These are phyloP conservation scores for Colletotrichum lindemuthianum DNA, from an alignment of 2,329 filamentous ascomycete genomes.

Conservation along the genomic window DNA sequence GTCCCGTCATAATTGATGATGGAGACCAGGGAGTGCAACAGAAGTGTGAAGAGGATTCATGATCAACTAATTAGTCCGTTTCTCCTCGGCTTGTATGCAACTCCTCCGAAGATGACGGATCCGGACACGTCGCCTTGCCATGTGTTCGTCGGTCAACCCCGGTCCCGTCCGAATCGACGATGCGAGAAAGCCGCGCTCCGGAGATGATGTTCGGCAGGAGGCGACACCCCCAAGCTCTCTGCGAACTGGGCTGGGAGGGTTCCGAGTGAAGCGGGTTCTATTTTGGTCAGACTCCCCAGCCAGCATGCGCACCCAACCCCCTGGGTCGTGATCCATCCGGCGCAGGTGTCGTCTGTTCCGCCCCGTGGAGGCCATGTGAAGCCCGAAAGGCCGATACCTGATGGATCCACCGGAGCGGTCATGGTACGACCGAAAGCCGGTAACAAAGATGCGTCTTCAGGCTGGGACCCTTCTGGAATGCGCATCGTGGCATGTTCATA, in stretches of 20 bases:
- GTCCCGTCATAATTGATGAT: no score
- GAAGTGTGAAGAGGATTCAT: no score
- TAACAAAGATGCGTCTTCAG: no score
- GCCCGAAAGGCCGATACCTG: no score
- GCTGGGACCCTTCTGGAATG: conserved; percentile 10
- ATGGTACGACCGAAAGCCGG: no score
- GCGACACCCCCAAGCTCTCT: neutral
- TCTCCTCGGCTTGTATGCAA: neutral
- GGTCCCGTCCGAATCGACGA: no score
- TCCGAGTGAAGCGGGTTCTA: conserved; percentile 29
- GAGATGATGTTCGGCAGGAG: conserved; percentile 25
- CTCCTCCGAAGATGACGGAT: conserved; percentile 8
- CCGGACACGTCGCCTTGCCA: neutral
- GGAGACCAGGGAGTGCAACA: no score
- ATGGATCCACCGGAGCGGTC: no score
- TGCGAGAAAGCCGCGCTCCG: neutral
- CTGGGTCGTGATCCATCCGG: neutral
- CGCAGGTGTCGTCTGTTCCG: no score
- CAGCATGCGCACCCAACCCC: neutral
- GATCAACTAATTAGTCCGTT: no score
- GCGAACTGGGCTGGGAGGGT: conserved; percentile 7
- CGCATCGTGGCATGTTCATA: neutral
- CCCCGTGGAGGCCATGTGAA: no score
- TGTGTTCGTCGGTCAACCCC: neutral
- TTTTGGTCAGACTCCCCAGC: conserved; percentile 21